Conservation (phyloP, 805 yeast genomes). For the Phaffomyces antillensis region DNA sequence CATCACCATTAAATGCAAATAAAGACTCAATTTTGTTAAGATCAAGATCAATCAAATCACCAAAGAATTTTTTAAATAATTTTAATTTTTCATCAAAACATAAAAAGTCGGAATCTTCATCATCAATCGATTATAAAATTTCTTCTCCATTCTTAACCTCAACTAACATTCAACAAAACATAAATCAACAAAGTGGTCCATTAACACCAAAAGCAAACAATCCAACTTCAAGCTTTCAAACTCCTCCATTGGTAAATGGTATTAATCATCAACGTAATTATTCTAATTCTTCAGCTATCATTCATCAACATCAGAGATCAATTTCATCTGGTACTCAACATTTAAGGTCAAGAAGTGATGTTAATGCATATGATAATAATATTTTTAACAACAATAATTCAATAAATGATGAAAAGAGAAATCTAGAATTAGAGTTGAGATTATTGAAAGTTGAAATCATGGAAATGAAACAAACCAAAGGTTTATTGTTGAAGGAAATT, state of each 20-base stretch:
- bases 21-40: conserved; percentile 6
- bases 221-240: conserved; percentile 19
- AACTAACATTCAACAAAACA: conserved; percentile 7
- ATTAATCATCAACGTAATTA: conserved; percentile 4
- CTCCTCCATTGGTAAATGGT: conserved; percentile 19
- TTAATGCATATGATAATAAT: neutral
- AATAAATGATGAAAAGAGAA: conserved; percentile 9
- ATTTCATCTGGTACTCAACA: neutral
- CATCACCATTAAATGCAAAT: neutral
- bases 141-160: conserved; percentile 17
- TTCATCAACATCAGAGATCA: neutral
- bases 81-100: conserved; percentile 17
- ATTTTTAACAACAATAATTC: conserved; percentile 1
- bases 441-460: conserved; percentile 35
- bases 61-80: conserved; percentile 19
- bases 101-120: conserved; percentile 20
- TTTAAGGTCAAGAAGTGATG: conserved; percentile 5
- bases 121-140: conserved; percentile 20
- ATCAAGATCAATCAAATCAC: conserved; percentile 20
- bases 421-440: conserved; percentile 31
- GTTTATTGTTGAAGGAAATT: conserved; percentile 42
- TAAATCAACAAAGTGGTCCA: neutral
- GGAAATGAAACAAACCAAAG: conserved; percentile 35
- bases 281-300: neutral
- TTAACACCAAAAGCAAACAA: conserved; percentile 12